phyloP scores from a whole-genome alignment of 1,284 basidiomycete species.

The Ceratobasidium sp. region DNA sequence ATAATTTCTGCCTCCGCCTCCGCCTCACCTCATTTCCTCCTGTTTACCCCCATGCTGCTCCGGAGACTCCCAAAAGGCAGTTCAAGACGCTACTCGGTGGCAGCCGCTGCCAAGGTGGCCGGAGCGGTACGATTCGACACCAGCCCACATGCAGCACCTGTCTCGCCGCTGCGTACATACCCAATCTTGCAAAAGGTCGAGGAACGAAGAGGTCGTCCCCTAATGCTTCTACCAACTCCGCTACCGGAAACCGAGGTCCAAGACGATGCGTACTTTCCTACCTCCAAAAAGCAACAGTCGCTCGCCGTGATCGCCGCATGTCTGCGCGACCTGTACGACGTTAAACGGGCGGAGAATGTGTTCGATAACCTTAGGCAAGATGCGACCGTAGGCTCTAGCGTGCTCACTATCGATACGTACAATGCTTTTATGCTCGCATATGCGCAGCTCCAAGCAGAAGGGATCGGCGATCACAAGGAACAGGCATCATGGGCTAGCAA shows the following conservation, averaged over 20 bases:
- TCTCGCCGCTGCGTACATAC: constrained; percentile 28
- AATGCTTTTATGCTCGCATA: constrained; percentile 69
- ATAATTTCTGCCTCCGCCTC: not conserved
- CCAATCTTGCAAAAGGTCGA: constrained; percentile 20
- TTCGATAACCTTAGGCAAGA: constrained; percentile 64
- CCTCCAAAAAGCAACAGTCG: constrained; percentile 69
- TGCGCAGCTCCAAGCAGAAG: constrained; percentile 62
- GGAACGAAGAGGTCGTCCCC: constrained; percentile 18
- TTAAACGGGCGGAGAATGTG: constrained; percentile 69
- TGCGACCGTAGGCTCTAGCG: constrained; percentile 48
- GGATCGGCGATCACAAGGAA: constrained; percentile 46
- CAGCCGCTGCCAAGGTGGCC: not conserved
- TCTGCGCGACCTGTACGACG: constrained; percentile 72
- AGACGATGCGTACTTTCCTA: constrained; percentile 66
- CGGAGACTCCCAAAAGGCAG: constrained; percentile 38
- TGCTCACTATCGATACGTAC: constrained; percentile 57
- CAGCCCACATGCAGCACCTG: not conserved
- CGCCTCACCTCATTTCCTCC: constrained; percentile 10
- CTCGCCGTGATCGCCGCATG: constrained; percentile 81
- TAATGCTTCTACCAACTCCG: constrained; percentile 64
- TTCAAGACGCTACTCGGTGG: constrained; percentile 29
- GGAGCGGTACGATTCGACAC: not conserved
- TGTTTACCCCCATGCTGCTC: constrained; percentile 8
- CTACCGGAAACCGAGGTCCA: constrained; percentile 58
- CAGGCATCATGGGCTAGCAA: constrained; percentile 63